Evolutionary conservation across 2,329 filamentous ascomycete genomes (phyloP).

Genomic region (Dactylonectria macrodidyma): DNA sequence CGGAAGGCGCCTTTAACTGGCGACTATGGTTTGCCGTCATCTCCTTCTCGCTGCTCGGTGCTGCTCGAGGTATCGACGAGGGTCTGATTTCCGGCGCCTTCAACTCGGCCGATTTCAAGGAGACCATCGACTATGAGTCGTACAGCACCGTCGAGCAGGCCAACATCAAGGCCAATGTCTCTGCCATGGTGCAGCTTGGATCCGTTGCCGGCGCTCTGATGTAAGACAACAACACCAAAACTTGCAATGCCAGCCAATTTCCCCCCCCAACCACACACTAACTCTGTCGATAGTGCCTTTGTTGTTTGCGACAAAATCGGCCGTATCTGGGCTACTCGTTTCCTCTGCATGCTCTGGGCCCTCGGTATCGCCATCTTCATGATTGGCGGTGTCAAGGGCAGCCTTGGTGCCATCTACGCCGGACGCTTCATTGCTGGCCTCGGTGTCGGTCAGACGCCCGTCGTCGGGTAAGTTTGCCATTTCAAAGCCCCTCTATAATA

Average conservation of each 20-base stretch:
- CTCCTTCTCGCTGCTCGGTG: conserved; percentile 82
- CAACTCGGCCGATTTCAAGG: conserved; percentile 75
- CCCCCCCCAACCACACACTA: background rate
- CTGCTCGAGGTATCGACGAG: conserved; percentile 85
- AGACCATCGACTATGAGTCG: conserved; percentile 69
- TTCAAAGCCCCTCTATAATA: background rate
- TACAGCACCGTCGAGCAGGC: conserved; percentile 69
- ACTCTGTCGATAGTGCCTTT: conserved; percentile 63
- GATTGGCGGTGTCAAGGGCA: conserved; percentile 65
- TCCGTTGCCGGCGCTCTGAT: conserved; percentile 79
- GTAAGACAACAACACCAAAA: conserved; percentile 47
- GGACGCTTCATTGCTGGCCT: conserved; percentile 77
- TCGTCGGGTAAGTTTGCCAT: conserved; percentile 64
- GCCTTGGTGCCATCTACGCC: conserved; percentile 71
- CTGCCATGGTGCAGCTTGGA: conserved; percentile 86
- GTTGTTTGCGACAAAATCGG: conserved; percentile 72
- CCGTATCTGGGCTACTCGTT: conserved; percentile 73
- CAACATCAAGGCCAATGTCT: conserved; percentile 82
- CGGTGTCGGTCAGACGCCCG: conserved; percentile 77
- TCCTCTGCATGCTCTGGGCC: conserved; percentile 71
- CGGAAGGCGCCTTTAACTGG: conserved; percentile 82
- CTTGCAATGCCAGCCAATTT: background rate
- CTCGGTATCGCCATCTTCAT: conserved; percentile 73
- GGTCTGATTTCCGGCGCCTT: conserved; percentile 83
- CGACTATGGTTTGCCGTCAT: conserved; percentile 83